Percentiles rank a stretch among this genome's conserved stretches.
These are phyloP conservation scores for Calycina marina DNA, from an alignment of 2,329 filamentous ascomycete species.

Conservation along the genomic window DNA sequence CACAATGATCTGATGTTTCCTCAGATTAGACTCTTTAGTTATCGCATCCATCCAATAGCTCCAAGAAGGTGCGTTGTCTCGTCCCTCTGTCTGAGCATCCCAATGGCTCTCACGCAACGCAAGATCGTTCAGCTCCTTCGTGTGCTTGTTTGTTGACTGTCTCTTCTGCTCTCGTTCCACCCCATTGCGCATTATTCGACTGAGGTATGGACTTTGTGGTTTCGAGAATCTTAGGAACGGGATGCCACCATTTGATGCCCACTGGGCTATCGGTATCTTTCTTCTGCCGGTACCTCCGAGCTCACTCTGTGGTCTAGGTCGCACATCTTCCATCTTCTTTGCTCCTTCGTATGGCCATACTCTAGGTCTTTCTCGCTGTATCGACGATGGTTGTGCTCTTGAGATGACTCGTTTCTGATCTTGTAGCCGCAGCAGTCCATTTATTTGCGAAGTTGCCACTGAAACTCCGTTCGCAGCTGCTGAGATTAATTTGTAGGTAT, in stretches of 20 bases:
- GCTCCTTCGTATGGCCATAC: slow-evolving; percentile 20
- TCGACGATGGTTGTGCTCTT: slow-evolving; percentile 2
- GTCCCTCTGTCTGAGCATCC: slow-evolving; percentile 9
- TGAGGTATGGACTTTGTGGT: slow-evolving; percentile 46
- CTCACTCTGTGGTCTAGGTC: slow-evolving; percentile 32
- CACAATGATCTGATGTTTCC: no score
- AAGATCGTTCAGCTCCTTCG: slow-evolving; percentile 23
- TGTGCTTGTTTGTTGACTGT: slow-evolving; percentile 24
- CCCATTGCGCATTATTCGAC: slow-evolving; percentile 40
- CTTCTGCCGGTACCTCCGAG: slow-evolving; percentile 33
- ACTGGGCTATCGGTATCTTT: slow-evolving; percentile 42
- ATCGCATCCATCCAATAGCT: background rate
- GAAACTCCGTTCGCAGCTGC: slow-evolving; percentile 13
- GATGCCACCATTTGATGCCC: slow-evolving; percentile 34
- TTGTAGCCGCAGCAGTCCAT: slow-evolving; percentile 21
- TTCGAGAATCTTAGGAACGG: slow-evolving; percentile 54
- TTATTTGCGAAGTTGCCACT: slow-evolving; percentile 14
- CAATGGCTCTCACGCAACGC: slow-evolving; percentile 32
- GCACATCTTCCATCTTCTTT: slow-evolving; percentile 32
- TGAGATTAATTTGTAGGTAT: slow-evolving; percentile 26
- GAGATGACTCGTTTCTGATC: slow-evolving; percentile 4
- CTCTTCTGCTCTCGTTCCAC: slow-evolving; percentile 29
- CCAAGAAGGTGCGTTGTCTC: background rate
- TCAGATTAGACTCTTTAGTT: no score
- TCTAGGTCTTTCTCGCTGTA: slow-evolving; percentile 5